Base-by-base conservation (phyloP, 208 protist genomes). In the Strigomonas culicis region DNA sequence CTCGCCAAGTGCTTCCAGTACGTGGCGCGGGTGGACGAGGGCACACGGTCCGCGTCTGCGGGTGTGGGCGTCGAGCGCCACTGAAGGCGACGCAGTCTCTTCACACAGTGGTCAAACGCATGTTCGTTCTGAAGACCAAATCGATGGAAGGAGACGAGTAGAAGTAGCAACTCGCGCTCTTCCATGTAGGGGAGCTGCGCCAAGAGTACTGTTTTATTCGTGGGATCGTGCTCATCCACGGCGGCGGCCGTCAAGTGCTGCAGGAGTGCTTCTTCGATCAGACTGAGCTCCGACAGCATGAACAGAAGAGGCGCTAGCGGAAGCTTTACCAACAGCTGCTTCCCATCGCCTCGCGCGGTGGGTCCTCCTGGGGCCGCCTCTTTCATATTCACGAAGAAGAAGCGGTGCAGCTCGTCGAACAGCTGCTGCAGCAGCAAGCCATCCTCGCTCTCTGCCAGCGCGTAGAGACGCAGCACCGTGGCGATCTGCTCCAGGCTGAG, bases 61-160 rank as follows among this genome's bases (percentile, higher is more conserved):
- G 36, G 13, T 6, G 8, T 41, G 8, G 6, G 36, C 36, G 36
- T 41, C 36, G 13, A 13, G 6, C 36, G 8, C 36, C 36, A 13
- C 36, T 41, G 8, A 17, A 41, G 6, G 8, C 36, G 36, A 6
- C 56, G 52, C 36, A 62, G 56, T 0, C 15, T 47, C 10, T 34
- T 46, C 43, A 72, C 52, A 43, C 77, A 74, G 7, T 30, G n/a
- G 27, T 53, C 70, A 17, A 68, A 63, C 10, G 62, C 56, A 0
- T 49, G 22, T 32, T 77, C 73, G 60, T 80, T 84, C 25, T 82
- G 64, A 49, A 92, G 60, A 24, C 84, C 80, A 56, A 94, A 94
- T 36, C 84, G 82, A 50, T 90, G 77, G 27, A 94, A 70, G 1
- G 84, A 77, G 66, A 83, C 70, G 11, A 83, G 28, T 13, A 92